phyloP scores from a whole-genome alignment of 2,329 filamentous ascomycete species.

The Neopestalotiopsis rosae region DNA sequence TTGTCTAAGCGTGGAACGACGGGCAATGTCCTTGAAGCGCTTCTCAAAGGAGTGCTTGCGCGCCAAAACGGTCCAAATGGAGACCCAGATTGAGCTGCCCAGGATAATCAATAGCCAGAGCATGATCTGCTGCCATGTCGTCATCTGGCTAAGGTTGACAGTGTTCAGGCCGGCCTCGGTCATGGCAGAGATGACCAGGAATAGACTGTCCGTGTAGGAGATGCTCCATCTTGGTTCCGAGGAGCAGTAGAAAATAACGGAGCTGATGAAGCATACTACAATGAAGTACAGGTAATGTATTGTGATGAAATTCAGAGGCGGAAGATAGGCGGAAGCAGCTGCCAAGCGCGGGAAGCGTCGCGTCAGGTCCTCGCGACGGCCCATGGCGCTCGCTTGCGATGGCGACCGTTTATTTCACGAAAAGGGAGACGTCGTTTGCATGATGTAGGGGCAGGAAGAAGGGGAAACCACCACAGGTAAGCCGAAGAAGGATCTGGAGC shows the following conservation, averaged over 20 bases:
- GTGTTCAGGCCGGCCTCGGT: conserved; percentile 73
- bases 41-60: conserved; percentile 67
- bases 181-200: conserved; percentile 70
- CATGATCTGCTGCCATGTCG: conserved; percentile 70
- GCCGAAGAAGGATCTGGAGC: not conserved
- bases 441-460: not conserved
- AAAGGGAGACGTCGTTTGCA: not conserved
- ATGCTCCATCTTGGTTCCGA: conserved; percentile 58
- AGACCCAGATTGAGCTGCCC: conserved; percentile 72
- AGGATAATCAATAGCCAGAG: conserved; percentile 70
- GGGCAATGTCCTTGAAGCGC: conserved; percentile 60
- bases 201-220: conserved; percentile 68
- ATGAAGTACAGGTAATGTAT: conserved; percentile 74
- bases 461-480: not conserved
- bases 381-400: not conserved
- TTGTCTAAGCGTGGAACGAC: conserved; percentile 41
- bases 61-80: conserved; percentile 65
- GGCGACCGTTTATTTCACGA: not conserved
- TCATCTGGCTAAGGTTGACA: conserved; percentile 66
- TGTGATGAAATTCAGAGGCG: conserved; percentile 64
- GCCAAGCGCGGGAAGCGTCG: not conserved
- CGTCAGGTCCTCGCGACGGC: not conserved
- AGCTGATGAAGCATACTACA: conserved; percentile 56
- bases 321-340: conserved; percentile 34
- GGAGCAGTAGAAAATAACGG: conserved; percentile 65